Conservation (phyloP, 2,329 filamentous ascomycete genomes). For the Alternaria sp. region DNA sequence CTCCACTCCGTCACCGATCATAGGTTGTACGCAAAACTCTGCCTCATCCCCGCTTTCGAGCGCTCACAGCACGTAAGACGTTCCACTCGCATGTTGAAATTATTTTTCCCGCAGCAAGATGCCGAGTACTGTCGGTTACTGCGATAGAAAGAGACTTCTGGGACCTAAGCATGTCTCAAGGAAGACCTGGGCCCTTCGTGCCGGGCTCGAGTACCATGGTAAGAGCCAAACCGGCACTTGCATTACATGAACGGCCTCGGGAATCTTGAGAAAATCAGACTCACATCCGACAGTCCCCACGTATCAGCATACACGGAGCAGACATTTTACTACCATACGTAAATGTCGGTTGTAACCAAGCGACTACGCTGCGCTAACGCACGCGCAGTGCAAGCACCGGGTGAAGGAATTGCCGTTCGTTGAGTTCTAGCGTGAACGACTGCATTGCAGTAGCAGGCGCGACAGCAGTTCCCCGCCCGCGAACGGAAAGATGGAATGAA, state of each 20-base stretch:
- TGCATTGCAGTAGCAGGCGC: background rate
- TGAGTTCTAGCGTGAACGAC: background rate
- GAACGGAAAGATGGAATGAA: background rate
- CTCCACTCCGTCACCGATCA: background rate
- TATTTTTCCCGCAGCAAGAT: background rate
- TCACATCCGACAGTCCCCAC: background rate
- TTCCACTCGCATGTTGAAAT: background rate
- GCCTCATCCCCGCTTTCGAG: background rate
- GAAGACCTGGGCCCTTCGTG: background rate
- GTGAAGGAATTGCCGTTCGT: background rate
- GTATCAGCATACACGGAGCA: background rate
- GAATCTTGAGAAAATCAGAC: background rate
- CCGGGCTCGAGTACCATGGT: background rate
- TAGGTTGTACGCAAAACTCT: background rate
- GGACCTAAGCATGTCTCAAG: background rate
- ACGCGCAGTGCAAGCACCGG: background rate
- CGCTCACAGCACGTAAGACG: background rate
- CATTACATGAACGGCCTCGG: background rate
- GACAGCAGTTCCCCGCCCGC: background rate
- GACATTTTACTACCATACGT: background rate
- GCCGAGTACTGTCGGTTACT: background rate
- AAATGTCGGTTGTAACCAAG: background rate
- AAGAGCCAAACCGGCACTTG: background rate
- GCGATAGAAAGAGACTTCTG: background rate
- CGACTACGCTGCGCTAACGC: conserved; percentile 4